Evolutionary conservation across 768 basidiomycete species (phyloP).

Genomic region (Artomyces pyxidatus): DNA sequence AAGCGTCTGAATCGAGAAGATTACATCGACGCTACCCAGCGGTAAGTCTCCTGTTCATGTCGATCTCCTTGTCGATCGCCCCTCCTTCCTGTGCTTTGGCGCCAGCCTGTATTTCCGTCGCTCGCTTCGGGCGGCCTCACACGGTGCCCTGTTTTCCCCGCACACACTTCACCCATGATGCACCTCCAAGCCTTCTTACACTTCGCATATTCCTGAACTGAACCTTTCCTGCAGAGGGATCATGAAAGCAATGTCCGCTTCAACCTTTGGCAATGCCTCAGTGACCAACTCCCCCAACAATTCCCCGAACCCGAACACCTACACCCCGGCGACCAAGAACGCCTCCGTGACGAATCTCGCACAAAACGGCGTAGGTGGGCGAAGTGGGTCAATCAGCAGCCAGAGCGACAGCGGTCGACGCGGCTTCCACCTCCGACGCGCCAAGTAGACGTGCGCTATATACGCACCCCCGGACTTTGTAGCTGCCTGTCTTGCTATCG

Average conservation of each 20-base stretch:
- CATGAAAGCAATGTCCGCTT: conserved; percentile 41
- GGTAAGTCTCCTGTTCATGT: conserved; percentile 30
- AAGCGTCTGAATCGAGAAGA: conserved; percentile 51
- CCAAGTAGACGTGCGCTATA: too few species aligned
- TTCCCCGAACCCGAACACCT: not conserved
- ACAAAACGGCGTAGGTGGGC: too few species aligned
- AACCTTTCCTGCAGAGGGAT: conserved; percentile 33
- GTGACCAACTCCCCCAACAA: not conserved
- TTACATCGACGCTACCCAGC: conserved; percentile 68
- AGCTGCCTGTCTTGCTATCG: too few species aligned
- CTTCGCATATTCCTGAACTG: not conserved
- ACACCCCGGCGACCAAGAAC: too few species aligned
- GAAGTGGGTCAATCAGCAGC: not conserved
- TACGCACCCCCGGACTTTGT: too few species aligned
- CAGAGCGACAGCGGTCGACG: too few species aligned
- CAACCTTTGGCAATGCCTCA: conserved; percentile 29
- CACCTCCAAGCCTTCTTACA: too few species aligned
- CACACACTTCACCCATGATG: too few species aligned
- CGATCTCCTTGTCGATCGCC: conserved; percentile 6
- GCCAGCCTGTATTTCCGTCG: not conserved
- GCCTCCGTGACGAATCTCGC: not conserved
- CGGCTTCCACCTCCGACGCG: too few species aligned
- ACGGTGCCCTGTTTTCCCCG: too few species aligned
- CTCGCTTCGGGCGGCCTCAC: too few species aligned
- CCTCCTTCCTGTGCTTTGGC: not conserved